Evolutionary conservation across 345 rosid genomes (phyloP).

Genomic region (Heritiera fomes): DNA sequence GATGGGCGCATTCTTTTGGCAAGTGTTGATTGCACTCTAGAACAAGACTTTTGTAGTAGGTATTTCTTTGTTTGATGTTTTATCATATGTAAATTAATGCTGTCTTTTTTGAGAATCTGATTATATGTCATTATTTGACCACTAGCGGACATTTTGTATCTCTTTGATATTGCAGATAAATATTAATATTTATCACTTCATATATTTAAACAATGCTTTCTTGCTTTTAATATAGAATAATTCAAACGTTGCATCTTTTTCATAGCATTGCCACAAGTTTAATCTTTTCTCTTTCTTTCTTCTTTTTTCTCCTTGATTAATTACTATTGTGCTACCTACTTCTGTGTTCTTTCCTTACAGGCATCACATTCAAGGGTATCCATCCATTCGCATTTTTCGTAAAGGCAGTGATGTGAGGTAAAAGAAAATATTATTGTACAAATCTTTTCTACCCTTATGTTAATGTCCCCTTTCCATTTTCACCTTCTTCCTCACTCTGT

Average conservation of each 20-base stretch:
- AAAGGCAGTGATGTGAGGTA: constrained; percentile 92
- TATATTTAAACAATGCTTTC: background rate
- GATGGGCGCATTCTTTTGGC: constrained; percentile 91
- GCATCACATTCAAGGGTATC: constrained; percentile 95
- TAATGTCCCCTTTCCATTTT: background rate
- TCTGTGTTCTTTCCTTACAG: constrained; percentile 42
- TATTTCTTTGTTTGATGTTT: constrained; percentile 34
- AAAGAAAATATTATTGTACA: constrained; percentile 15
- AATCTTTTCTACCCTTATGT: constrained; percentile 11
- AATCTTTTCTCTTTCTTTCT: background rate
- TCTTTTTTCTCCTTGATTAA: background rate
- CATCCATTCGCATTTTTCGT: constrained; percentile 97
- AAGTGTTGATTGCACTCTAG: constrained; percentile 86
- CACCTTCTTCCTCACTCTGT: background rate
- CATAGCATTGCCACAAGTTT: background rate
- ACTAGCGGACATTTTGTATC: background rate
- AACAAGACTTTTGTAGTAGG: constrained; percentile 88
- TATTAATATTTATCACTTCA: background rate
- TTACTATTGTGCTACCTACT: background rate
- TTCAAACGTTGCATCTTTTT: constrained; percentile 3
- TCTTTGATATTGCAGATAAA: background rate
- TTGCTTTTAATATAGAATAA: background rate
- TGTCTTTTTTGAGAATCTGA: background rate
- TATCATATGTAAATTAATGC: constrained; percentile 8
- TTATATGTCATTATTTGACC: background rate